Base-by-base conservation (phyloP, 257 asterid species). In the Capsicum rhomboideum region DNA sequence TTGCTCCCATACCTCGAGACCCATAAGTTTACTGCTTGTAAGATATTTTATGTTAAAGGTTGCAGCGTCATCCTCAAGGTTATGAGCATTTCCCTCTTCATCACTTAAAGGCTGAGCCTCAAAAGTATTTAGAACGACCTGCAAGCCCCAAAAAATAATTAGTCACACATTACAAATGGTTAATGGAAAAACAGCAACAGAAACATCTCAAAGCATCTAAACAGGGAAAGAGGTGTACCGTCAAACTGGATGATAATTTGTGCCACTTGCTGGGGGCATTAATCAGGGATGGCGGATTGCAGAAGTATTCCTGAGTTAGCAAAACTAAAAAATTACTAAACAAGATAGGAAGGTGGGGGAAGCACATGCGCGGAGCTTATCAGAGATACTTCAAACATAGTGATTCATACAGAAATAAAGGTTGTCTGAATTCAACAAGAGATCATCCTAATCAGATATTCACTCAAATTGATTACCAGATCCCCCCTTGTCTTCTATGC, bases 101-200 rank as follows among this genome's bases (percentile, higher is more conserved):
- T 96, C 99, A 78, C 91, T 93, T 90, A 96, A 86, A 87, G 99
- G 98, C 86, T 94, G 99, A 88, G 98, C 95, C 91, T 94, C 98
- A 83, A 96, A 94, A 74, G 98, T 92, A 87, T 89, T 93, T 87
- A 96, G 84, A 69, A 93, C 98, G 63, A 92, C 94, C 99, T 96
- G 75, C 71, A 90, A 54, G 55, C 52, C 83, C 86, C 86, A 80
- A 84, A 80, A 58, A 63, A 68, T 10, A 77, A 10, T 80, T 82
- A 83, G 68, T 83, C 59, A 34, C 85, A 61, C 31, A 81, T n/a
- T 66, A 50, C 61, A 50, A 26, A 50, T 50, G 26, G 63, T 50
- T 50, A 82, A 82, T 31, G 20, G 71, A 55, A 11, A 78, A 79
- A 55, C 53, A 37, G 78, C 79, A 78, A n/a, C 49, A 79, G 72